These are phyloP conservation scores for Lactarius akahatsu DNA, from an alignment of 768 basidiomycete genomes.

Conservation along the genomic window DNA sequence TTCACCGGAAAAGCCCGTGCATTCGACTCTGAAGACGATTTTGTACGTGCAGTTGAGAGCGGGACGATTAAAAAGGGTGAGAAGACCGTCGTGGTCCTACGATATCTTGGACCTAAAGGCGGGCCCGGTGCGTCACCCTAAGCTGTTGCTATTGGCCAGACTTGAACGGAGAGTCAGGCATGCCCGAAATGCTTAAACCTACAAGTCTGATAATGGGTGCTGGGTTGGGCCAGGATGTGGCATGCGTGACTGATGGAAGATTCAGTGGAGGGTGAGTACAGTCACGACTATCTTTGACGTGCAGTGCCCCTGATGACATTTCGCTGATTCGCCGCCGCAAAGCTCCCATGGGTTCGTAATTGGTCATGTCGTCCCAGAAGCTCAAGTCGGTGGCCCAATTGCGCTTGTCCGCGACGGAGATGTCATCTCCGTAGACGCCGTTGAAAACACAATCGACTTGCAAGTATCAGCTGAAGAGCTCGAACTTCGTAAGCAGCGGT, in stretches of 20 bases:
- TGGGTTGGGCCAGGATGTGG: conserved; percentile 92
- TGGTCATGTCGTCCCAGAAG: conserved; percentile 96
- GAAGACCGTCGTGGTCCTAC: conserved; percentile 93
- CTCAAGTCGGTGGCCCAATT: conserved; percentile 91
- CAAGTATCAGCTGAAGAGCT: conserved; percentile 79
- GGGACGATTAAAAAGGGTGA: conserved; percentile 91
- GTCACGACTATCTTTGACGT: not conserved
- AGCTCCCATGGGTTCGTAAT: conserved; percentile 97
- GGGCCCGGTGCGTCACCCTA: conserved; percentile 70
- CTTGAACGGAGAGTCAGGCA: conserved; percentile 52
- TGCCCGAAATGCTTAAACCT: conserved; percentile 99
- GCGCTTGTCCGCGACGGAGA: conserved; percentile 89
- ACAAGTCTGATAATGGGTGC: conserved; percentile 99
- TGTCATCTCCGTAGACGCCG: conserved; percentile 82
- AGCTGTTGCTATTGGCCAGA: not conserved
- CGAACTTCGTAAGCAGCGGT: conserved; percentile 62
- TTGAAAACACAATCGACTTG: conserved; percentile 79
- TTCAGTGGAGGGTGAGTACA: conserved; percentile 91
- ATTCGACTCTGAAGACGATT: conserved; percentile 89
- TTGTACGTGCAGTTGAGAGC: conserved; percentile 82
- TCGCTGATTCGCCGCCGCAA: conserved; percentile 24
- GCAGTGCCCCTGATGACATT: conserved; percentile 21
- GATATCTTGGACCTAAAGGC: conserved; percentile 96
- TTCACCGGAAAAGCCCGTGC: conserved; percentile 91
- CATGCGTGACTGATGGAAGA: conserved; percentile 95